These are phyloP conservation scores for Suhomyces vadensis DNA, from an alignment of 805 yeast genomes.

Conservation along the genomic window DNA sequence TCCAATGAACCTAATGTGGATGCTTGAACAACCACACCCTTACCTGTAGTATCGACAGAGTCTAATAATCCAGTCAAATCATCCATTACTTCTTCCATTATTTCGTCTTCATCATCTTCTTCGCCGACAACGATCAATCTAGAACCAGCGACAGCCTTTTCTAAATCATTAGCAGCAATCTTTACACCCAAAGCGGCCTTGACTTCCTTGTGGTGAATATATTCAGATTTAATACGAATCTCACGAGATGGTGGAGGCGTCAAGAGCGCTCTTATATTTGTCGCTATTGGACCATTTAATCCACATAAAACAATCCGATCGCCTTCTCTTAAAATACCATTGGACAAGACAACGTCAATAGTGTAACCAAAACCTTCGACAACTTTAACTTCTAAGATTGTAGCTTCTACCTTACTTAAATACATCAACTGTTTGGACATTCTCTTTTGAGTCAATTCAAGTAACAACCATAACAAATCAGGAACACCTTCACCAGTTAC, in stretches of 20 bases:
- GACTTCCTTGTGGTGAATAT: conserved; percentile 94
- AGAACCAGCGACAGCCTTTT: conserved; percentile 99
- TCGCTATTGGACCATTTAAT: conserved; percentile 96
- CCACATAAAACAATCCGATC: conserved; percentile 96
- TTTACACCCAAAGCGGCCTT: conserved; percentile 99
- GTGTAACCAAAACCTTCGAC: conserved; percentile 99
- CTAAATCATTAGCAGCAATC: conserved; percentile 96
- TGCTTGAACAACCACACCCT: conserved; percentile 98
- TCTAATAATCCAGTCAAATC: conserved; percentile 93
- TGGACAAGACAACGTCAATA: conserved; percentile 95
- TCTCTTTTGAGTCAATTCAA: conserved; percentile 96
- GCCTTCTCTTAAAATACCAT: conserved; percentile 93
- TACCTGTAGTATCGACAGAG: conserved; percentile 91
- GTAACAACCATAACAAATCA: conserved; percentile 90
- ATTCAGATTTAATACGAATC: conserved; percentile 93
- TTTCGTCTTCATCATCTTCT: conserved; percentile 95
- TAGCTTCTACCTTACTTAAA: conserved; percentile 90
- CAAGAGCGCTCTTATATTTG: conserved; percentile 90
- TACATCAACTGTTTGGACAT: conserved; percentile 99
- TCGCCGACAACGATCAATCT: conserved; percentile 92
- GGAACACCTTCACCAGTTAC: conserved; percentile 99
- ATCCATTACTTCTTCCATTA: conserved; percentile 98
- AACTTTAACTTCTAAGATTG: conserved; percentile 95
- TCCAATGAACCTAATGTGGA: conserved; percentile 97
- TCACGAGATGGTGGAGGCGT: conserved; percentile 98